Base-by-base conservation (phyloP, 2,329 filamentous ascomycete species). In the Basipetospora chlamydospora region DNA sequence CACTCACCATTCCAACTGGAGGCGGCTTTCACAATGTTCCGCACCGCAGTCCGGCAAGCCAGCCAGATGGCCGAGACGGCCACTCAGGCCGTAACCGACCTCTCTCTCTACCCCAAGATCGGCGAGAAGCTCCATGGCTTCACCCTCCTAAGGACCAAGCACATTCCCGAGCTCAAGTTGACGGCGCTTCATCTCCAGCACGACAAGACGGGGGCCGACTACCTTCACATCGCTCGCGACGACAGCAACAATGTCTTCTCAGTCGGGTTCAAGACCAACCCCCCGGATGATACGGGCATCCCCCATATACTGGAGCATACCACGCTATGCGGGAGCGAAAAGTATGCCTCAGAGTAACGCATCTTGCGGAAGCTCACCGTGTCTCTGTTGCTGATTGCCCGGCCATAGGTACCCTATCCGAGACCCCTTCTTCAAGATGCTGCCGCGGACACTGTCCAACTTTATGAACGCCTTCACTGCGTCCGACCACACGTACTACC, bases 391-490 rank as follows among this genome's bases (percentile, higher is more conserved):
- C 22, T 23, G 22, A 23, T 11, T 6, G 11, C 22, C 22, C n/a
- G 6, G 6, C 22, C 22, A 11, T 40, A 88, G 83, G 56, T 93
- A 87, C 54, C 90, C 90, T n/a, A 88, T 98, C 40, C 84, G 90
- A 43, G 90, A 98, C 52, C 90, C 90, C 0, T 98, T 98, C 67
- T 98, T 98, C 68, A 98, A 96, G 70, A 98, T 98, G 90, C 72
- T 98, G 18, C 90, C 90, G 16, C 77, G 90, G 47, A 95, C 90
- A 5, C 70, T 98, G n/a, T 95, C 90, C 44, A 98, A 96, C 59
- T 98, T 95, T 54, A 98, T 98, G 90, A 98, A 98, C 57, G 90
- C 90, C 42, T 94, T 96, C 54, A 98, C 90, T 28, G 86, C 87
- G 18, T 81, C 86, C 16, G 88, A 96, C 51, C 87, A 98, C 56